Conservation (phyloP, 2,329 filamentous ascomycete species). For the Zymoseptoria pseudotritici region DNA sequence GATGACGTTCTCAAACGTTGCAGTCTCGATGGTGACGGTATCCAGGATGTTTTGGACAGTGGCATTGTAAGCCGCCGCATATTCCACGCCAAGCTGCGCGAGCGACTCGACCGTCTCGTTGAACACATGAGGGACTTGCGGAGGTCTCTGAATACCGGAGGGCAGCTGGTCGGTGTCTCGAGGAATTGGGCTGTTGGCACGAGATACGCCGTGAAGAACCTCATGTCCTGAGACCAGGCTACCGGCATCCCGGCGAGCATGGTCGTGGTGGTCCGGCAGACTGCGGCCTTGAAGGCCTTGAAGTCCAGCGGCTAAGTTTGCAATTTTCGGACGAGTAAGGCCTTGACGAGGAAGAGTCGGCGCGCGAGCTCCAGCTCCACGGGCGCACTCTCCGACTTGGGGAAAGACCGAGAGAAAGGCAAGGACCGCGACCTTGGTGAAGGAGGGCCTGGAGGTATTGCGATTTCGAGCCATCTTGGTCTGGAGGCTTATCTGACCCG, state of each 20-base stretch:
- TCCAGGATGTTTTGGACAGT: constrained; percentile 60
- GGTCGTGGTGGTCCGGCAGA: neutral
- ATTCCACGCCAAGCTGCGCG: constrained; percentile 53
- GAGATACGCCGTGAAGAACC: neutral
- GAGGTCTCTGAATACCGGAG: constrained; percentile 59
- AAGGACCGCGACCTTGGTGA: neutral
- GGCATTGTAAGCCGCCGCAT: constrained; percentile 52
- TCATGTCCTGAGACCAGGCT: neutral
- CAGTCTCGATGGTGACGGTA: constrained; percentile 43
- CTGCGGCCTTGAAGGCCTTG: neutral
- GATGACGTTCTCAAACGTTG: constrained; percentile 49
- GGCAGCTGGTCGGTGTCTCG: neutral
- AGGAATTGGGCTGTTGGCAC: neutral
- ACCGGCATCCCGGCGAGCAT: neutral
- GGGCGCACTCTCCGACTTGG: neutral
- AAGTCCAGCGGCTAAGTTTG: neutral
- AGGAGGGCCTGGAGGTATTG: neutral
- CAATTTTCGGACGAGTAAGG: neutral
- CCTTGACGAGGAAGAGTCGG: neutral
- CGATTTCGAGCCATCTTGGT: neutral
- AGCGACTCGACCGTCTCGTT: constrained; percentile 62
- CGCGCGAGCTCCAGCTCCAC: neutral
- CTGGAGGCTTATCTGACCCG: neutral
- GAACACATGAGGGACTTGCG: constrained; percentile 68
- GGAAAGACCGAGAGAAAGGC: neutral